Percentiles rank a stretch among this genome's conserved stretches.
These are phyloP conservation scores for Capsicum rhomboideum DNA, from an alignment of 257 asterid genomes.

Conservation along the genomic window DNA sequence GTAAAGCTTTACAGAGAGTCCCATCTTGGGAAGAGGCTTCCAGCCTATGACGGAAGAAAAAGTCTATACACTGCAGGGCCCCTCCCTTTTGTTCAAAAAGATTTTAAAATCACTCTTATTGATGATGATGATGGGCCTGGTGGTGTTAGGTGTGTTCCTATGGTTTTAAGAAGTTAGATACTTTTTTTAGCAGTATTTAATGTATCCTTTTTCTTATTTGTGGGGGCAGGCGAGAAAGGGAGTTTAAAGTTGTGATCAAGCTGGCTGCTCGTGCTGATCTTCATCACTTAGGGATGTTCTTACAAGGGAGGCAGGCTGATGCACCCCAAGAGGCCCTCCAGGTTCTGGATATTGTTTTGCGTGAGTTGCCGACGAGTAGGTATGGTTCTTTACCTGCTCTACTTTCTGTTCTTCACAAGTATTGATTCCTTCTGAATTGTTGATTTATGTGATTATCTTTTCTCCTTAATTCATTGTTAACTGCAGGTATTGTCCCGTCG, in stretches of 20 bases:
- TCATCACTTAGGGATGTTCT: constrained; percentile 88
- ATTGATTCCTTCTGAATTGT: not conserved
- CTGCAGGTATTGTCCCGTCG: constrained; percentile 65
- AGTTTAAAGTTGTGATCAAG: constrained; percentile 75
- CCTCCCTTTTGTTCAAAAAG: constrained; percentile 64
- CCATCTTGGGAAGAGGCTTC: constrained; percentile 80
- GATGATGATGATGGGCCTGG: constrained; percentile 85
- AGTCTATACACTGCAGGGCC: constrained; percentile 95
- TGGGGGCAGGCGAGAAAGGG: constrained; percentile 63
- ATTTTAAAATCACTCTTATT: constrained; percentile 50
- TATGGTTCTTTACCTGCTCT: not conserved
- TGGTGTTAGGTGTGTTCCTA: constrained; percentile 34
- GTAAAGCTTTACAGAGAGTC: constrained; percentile 65
- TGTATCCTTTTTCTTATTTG: not conserved
- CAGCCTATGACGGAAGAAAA: constrained; percentile 95
- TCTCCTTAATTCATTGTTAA: not conserved
- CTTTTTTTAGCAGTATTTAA: not conserved
- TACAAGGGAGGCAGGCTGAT: constrained; percentile 89
- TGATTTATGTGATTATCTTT: not conserved
- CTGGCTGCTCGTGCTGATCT: constrained; percentile 92
- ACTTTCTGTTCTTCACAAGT: not conserved
- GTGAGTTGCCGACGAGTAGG: constrained; percentile 79
- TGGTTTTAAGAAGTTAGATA: not conserved
- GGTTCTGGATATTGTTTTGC: constrained; percentile 89
- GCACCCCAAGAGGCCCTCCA: constrained; percentile 97